phyloP scores from a whole-genome alignment of 106 monocot species.

The Allium cepa region DNA sequence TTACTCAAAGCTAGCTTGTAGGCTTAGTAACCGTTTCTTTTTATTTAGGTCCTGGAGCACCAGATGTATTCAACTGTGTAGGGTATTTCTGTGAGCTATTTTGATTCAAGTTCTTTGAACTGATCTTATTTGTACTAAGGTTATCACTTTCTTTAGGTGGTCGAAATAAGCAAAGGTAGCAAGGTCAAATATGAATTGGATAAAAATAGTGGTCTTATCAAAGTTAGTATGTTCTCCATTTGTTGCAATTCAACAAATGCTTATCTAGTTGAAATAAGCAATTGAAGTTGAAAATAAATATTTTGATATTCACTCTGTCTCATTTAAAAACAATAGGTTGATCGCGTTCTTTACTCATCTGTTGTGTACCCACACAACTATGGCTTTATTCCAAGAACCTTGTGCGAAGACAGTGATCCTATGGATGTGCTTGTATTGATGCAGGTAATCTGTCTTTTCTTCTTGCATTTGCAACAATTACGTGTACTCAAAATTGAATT shows the following conservation, averaged over 20 bases:
- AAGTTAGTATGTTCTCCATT: slow-evolving; percentile 20
- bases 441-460: slow-evolving; percentile 36
- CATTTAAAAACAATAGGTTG: slow-evolving; percentile 31
- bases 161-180: slow-evolving; percentile 79
- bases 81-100: not conserved
- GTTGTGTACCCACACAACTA: slow-evolving; percentile 90
- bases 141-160: slow-evolving; percentile 41
- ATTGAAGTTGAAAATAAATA: not conserved
- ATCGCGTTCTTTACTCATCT: slow-evolving; percentile 81
- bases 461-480: not conserved
- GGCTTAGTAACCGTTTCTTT: not conserved
- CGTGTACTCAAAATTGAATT: no score
- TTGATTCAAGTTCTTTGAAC: not conserved
- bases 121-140: not conserved
- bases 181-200: slow-evolving; percentile 91
- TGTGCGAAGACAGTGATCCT: slow-evolving; percentile 76
- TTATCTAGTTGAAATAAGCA: not conserved
- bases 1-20: not conserved
- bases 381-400: slow-evolving; percentile 70
- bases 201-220: slow-evolving; percentile 67
- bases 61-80: slow-evolving; percentile 8
- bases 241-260: not conserved
- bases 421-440: slow-evolving; percentile 71
- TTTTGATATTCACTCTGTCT: not conserved
- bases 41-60: slow-evolving; percentile 11